Conservation (phyloP, 139 green algal genomes). For the Trebouxia sp. region DNA sequence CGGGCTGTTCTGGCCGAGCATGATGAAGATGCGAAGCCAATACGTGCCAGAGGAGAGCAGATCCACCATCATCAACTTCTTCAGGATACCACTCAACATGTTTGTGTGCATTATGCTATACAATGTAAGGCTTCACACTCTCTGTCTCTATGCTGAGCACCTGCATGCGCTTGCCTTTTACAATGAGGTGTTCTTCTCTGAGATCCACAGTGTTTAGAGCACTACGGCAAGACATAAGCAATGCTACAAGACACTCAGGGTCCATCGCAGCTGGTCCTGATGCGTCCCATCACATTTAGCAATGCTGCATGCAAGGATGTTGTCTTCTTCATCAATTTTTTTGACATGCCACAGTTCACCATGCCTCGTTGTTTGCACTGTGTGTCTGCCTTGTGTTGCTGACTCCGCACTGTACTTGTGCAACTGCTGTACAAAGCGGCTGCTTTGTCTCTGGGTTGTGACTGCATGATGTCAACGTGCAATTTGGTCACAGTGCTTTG, state of each 20-base stretch:
- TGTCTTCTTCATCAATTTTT: neutral
- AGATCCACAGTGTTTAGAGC: neutral
- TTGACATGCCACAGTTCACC: neutral
- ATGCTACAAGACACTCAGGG: neutral
- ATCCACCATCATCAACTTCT: slow-evolving; percentile 98
- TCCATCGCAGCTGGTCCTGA: too few relatives aligned
- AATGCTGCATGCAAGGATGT: too few relatives aligned
- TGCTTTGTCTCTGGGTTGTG: neutral
- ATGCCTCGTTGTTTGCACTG: neutral
- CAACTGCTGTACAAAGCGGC: neutral
- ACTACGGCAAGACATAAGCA: neutral
- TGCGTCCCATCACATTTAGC: too few relatives aligned
- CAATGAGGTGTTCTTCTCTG: neutral
- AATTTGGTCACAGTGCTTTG: too few relatives aligned
- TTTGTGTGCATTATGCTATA: slow-evolving; percentile 97
- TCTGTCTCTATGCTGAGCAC: neutral
- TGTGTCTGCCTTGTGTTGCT: neutral
- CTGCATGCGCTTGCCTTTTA: neutral
- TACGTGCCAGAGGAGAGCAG: slow-evolving; percentile 95
- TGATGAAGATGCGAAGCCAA: slow-evolving; percentile 92
- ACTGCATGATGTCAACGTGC: too few relatives aligned
- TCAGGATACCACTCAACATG: slow-evolving; percentile 96
- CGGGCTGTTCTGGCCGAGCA: slow-evolving; percentile 96
- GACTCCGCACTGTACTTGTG: neutral
- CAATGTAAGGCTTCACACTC: slow-evolving; percentile 72